Percentiles rank a stretch among this genome's conserved stretches.
These are phyloP conservation scores for Caryopteris hybrid DNA, from an alignment of 305 asterid species.

Conservation along the genomic window DNA sequence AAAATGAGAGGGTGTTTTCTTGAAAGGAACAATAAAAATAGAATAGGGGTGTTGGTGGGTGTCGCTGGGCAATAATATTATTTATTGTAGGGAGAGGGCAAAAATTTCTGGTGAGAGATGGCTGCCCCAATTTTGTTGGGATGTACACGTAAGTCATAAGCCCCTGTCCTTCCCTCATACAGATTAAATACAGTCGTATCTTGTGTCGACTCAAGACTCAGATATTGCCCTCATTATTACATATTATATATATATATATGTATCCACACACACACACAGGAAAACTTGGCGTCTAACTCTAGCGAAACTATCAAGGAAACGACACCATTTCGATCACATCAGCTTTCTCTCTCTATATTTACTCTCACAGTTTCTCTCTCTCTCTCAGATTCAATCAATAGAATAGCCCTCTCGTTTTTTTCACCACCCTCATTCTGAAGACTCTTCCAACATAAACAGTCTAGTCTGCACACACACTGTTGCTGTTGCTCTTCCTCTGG, in stretches of 20 bases:
- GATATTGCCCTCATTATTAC: slow-evolving; percentile 17
- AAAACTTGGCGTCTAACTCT: slow-evolving; percentile 2
- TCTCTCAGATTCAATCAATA: slow-evolving; percentile 33
- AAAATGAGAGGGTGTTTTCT: no score
- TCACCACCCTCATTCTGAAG: slow-evolving; percentile 26
- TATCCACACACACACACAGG: no score
- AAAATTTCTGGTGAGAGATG: not conserved
- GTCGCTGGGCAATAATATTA: no score
- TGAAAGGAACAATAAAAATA: no score
- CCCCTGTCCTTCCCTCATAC: not conserved
- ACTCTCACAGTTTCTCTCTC: not conserved
- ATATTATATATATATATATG: no score
- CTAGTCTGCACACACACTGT: not conserved
- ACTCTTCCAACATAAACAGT: slow-evolving; percentile 4
- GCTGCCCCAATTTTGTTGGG: not conserved
- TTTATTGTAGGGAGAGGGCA: no score
- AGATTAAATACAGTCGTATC: not conserved
- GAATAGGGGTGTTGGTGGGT: no score
- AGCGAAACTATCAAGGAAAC: not conserved
- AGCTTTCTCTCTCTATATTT: not conserved
- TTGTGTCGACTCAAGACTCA: slow-evolving; percentile 15
- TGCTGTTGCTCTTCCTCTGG: not conserved
- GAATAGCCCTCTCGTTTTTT: slow-evolving; percentile 26
- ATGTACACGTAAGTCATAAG: not conserved
- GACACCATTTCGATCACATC: slow-evolving; percentile 24